Evolutionary conservation across 768 basidiomycete species (phyloP), one percentile per base, ranked within the genome.

Genomic region (Holtermanniella nyarrowii): DNA sequence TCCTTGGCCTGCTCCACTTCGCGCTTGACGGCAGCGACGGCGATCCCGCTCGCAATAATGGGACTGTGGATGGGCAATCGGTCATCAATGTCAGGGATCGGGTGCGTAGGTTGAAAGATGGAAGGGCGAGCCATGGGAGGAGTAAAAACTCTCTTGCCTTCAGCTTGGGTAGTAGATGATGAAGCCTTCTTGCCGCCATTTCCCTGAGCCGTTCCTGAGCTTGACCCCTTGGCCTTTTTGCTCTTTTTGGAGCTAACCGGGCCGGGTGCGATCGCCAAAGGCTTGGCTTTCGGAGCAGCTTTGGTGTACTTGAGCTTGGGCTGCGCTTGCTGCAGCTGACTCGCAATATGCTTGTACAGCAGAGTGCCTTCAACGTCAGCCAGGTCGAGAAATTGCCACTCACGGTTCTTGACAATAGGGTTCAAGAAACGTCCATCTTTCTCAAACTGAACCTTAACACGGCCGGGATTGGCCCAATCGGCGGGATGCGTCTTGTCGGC

Each of bases 381-480:
- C 3, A 40, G 20, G 14, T n/a, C 20, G 44, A 39, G 13, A 13
- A 25, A 44, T 24, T 14, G 20, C 39, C 3, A 62, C 73, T 61
- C n/a, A 76, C 75, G 69, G 53, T 69, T 74, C 51, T 66, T 68
- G 58, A 74, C 62, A 10, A 63, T 62, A 0, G 71, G 54, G 45
- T 73, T 71, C 25, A 69, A 47, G 26, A 60, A 71, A 52, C 57
- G 53, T 1, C 72, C 72, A 24, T 70, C 68, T 42, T 59, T 48
- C 47, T 55, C 47, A 42, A 72, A 46, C 65, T 86, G 86, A 21
- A 97, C 86, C 57, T 88, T 81, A 53, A 99, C 88, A 22, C 93
- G 80, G 7, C 93, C 93, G 0, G 93, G 93, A 69, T 99, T 99
- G 65, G 86, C 91, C 93, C 93, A 99, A 71, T 99, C 93, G 47